Evolutionary conservation across 148 eudicot genomes (phyloP).

Genomic region (Vaccinium vitisidaea): DNA sequence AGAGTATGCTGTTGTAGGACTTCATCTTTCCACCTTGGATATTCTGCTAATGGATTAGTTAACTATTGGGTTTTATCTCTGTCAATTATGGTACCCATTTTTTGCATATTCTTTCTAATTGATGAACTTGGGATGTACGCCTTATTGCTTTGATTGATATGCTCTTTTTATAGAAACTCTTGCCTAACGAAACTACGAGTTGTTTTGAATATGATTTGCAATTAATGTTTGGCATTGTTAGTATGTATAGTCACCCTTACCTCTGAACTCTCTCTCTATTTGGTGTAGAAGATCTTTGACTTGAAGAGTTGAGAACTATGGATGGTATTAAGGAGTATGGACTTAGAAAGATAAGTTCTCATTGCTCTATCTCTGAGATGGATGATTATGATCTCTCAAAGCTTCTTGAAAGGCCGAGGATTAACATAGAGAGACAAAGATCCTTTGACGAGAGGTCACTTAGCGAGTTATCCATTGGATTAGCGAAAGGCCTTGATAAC

Average conservation of each 20-base stretch:
- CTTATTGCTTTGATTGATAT: neutral
- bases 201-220: neutral
- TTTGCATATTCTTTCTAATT: neutral
- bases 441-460: constrained; percentile 96
- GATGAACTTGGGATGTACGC: neutral
- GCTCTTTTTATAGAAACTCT: neutral
- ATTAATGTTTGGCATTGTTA: constrained; percentile 6
- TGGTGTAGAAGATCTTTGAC: constrained; percentile 20
- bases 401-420: constrained; percentile 85
- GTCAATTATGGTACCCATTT: neutral
- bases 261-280: constrained; percentile 2
- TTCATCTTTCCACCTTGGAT: neutral
- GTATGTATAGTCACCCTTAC: constrained; percentile 3
- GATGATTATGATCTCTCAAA: constrained; percentile 79
- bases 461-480: constrained; percentile 81
- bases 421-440: constrained; percentile 82
- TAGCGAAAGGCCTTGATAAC: constrained; percentile 63
- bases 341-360: constrained; percentile 76
- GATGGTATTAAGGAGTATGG: constrained; percentile 49
- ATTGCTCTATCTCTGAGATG: constrained; percentile 76
- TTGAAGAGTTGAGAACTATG: constrained; percentile 34
- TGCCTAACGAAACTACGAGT: neutral
- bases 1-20: neutral
- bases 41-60: neutral
- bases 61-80: neutral